Evolutionary conservation across 345 rosid genomes (phyloP).

Genomic region (Mallotus nudiflorus): DNA sequence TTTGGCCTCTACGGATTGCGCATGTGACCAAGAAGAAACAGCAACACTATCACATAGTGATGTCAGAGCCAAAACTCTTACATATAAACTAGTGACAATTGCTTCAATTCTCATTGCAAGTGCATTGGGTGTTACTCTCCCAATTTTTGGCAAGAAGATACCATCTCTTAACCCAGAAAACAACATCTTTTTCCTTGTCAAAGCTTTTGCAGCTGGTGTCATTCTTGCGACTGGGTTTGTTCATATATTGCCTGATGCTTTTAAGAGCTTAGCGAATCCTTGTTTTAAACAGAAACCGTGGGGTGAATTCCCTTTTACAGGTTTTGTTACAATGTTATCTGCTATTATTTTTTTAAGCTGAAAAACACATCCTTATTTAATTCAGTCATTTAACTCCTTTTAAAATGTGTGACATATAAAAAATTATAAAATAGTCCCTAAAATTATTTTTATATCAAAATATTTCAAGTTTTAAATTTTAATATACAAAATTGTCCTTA

Average conservation of each 20-base stretch:
- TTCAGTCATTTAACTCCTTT: no score
- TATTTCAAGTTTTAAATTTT: no score
- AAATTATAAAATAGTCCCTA: no score
- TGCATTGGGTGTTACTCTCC: constrained; percentile 9
- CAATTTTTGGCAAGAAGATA: constrained; percentile 9
- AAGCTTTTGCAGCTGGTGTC: constrained; percentile 21
- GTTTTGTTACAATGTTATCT: constrained; percentile 21
- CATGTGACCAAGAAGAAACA: background rate
- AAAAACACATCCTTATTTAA: no score
- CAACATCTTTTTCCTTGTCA: constrained; percentile 13
- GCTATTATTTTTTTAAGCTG: no score
- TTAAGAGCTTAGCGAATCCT: constrained; percentile 4
- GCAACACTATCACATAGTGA: background rate
- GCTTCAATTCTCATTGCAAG: constrained; percentile 10
- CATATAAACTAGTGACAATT: background rate
- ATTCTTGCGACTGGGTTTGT: constrained; percentile 27
- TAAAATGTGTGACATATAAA: no score
- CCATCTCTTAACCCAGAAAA: constrained; percentile 1
- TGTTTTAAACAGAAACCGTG: constrained; percentile 8
- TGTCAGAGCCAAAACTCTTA: background rate
- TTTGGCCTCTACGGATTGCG: background rate
- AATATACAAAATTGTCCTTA: no score
- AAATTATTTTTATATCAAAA: no score
- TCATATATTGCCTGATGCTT: constrained; percentile 24
- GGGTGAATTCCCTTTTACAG: constrained; percentile 20